These are phyloP conservation scores for Bryoglossum gracile DNA, from an alignment of 495 filamentous ascomycete species.

Conservation along the genomic window DNA sequence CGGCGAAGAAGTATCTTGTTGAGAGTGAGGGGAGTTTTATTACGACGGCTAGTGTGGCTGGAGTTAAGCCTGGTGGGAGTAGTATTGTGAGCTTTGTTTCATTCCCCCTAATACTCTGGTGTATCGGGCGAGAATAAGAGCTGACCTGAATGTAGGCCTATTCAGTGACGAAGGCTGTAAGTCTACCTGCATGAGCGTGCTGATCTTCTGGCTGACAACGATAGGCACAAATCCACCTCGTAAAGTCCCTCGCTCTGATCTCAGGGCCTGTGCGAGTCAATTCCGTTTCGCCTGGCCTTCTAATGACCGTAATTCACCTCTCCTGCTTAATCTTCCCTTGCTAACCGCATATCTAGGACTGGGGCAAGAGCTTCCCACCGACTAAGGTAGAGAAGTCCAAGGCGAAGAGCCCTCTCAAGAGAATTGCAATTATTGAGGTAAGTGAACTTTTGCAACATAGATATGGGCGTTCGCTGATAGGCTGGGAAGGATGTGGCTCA, in stretches of 20 bases:
- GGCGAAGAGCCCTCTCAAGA: conserved; percentile 42
- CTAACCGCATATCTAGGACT: conserved; percentile 33
- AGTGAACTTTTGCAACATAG: background rate
- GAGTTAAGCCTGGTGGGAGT: conserved; percentile 44
- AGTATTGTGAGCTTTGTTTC: conserved; percentile 34
- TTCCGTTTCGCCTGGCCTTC: conserved; percentile 43
- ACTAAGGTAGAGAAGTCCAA: conserved; percentile 35
- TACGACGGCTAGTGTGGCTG: conserved; percentile 44
- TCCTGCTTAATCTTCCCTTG: background rate
- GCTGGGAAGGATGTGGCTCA: conserved; percentile 36
- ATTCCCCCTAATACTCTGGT: background rate
- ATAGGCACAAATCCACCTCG: conserved; percentile 45
- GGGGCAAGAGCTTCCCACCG: conserved; percentile 43
- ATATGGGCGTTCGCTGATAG: background rate
- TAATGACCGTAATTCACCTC: conserved; percentile 36
- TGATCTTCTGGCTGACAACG: background rate
- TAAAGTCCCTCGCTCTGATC: conserved; percentile 43
- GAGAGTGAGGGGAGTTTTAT: conserved; percentile 45
- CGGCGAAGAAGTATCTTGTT: conserved; percentile 38
- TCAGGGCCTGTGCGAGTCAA: conserved; percentile 48
- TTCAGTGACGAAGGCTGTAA: conserved; percentile 44
- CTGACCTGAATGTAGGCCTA: conserved; percentile 31
- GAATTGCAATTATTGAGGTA: conserved; percentile 44
- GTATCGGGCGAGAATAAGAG: background rate
- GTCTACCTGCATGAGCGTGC: background rate